Percentiles rank a stretch among this genome's conserved stretches.
These are phyloP conservation scores for Scheffersomyces illinoinensis DNA, from an alignment of 1,139 yeast species.

Conservation along the genomic window DNA sequence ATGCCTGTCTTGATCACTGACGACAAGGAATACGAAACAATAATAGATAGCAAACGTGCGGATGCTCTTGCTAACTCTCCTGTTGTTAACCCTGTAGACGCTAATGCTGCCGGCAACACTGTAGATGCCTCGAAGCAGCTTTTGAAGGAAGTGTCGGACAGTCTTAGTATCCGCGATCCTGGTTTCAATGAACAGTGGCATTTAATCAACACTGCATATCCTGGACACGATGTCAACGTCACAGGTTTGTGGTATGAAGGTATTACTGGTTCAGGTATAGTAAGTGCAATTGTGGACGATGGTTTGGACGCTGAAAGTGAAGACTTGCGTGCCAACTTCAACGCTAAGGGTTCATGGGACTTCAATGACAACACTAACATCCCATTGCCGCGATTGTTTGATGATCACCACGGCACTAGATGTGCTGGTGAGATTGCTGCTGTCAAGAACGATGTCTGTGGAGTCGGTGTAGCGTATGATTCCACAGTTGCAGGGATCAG, in stretches of 20 bases:
- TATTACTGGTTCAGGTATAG: slow-evolving; percentile 78
- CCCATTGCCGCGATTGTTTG: slow-evolving; percentile 80
- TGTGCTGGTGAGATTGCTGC: slow-evolving; percentile 99
- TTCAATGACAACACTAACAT: slow-evolving; percentile 72
- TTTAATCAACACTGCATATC: slow-evolving; percentile 64
- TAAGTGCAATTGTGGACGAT: slow-evolving; percentile 90
- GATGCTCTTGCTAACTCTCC: slow-evolving; percentile 3
- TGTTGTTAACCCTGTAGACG: not conserved
- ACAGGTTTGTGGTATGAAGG: slow-evolving; percentile 83
- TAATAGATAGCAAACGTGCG: slow-evolving; percentile 1
- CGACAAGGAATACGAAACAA: slow-evolving; percentile 7
- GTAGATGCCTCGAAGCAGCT: slow-evolving; percentile 51
- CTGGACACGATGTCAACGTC: slow-evolving; percentile 87
- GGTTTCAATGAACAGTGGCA: slow-evolving; percentile 88
- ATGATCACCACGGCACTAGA: slow-evolving; percentile 94
- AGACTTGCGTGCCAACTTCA: slow-evolving; percentile 73
- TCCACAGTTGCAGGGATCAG: slow-evolving; percentile 89
- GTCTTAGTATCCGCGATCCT: slow-evolving; percentile 76
- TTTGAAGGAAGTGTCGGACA: slow-evolving; percentile 45
- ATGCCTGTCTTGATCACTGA: slow-evolving; percentile 33
- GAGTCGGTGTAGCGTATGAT: slow-evolving; percentile 89
- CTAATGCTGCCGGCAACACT: slow-evolving; percentile 10
- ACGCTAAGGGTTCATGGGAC: slow-evolving; percentile 83
- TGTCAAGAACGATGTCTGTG: slow-evolving; percentile 84
- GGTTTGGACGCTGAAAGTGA: slow-evolving; percentile 81